Conservation (phyloP, 106 monocot species). For the Narthecium ossifragum region DNA sequence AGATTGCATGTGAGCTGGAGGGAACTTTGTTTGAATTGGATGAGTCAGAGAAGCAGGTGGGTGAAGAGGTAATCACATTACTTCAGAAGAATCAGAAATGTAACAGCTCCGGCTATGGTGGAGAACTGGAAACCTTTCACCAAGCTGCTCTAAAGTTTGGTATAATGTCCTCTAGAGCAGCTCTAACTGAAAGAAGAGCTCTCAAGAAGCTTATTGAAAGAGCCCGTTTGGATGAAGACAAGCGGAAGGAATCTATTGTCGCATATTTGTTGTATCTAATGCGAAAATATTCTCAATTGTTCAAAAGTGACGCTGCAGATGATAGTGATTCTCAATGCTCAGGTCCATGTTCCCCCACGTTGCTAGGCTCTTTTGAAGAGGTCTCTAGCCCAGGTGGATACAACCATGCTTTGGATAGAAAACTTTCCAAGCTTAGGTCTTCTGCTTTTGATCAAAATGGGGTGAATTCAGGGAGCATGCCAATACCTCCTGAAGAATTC, state of each 20-base stretch:
- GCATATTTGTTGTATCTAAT: conserved; percentile 59
- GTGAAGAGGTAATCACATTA: conserved; percentile 59
- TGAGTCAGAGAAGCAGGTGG: conserved; percentile 51
- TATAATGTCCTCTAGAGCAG: conserved; percentile 68
- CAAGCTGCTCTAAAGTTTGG: conserved; percentile 58
- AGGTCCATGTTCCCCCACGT: conserved; percentile 49
- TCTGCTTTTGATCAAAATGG: conserved; percentile 36
- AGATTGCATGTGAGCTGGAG: conserved; percentile 59
- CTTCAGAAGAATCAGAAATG: conserved; percentile 55
- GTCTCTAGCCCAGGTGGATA: conserved; percentile 4
- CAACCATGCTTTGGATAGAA: conserved; percentile 18
- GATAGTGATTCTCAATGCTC: conserved; percentile 66
- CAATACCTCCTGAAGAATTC: conserved; percentile 71
- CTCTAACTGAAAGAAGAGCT: conserved; percentile 82
- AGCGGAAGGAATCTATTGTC: conserved; percentile 67
- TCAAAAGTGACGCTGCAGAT: conserved; percentile 50
- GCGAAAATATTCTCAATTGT: conserved; percentile 81
- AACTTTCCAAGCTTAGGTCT: conserved; percentile 37
- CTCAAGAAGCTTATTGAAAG: conserved; percentile 72
- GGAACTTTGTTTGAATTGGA: conserved; percentile 51
- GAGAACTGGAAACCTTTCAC: conserved; percentile 69
- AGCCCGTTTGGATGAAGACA: conserved; percentile 64
- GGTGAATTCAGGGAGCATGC: conserved; percentile 28
- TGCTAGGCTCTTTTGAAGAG: conserved; percentile 17
- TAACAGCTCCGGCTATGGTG: conserved; percentile 16